Evolutionary conservation across 768 basidiomycete species (phyloP), one percentile per base, ranked within the genome.

Genomic region (Paxillus ammoniavirescens): DNA sequence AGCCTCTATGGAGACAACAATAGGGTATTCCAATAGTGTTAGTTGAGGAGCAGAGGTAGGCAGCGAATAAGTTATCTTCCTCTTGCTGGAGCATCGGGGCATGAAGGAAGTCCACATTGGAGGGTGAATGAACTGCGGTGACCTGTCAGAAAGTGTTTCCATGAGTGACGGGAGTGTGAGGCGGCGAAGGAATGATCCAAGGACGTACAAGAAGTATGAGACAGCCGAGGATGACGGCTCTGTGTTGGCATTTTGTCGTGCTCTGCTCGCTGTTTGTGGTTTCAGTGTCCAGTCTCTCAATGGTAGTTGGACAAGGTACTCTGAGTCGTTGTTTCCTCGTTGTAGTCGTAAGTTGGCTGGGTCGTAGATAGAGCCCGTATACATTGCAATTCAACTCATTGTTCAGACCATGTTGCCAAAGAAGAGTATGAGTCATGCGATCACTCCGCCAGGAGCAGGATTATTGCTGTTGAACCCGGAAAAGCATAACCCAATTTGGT

Each of bases 331-430:
- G 64, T 62, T 21, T 84, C 82, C 30, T 81, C 79, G 18, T 53
- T 59, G 58, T 74, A 81, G 30, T 81, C 80, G 60, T 80, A 82
- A 8, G 74, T 63, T 45, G 79, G 75, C 49, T 81, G 79, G 0
- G 85, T 84, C 5, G 86, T 84, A 14, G 84, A 84, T 93, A 93
- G 40, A 93, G 72, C 4, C 91, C 91, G 58, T 91, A 93, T 0
- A 90, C 91, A 61, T 93, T 93, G 65, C 91, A 93, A 61, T 93
- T 93, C 53, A 93, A 69, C 72, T 93, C 91, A 58, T 93, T 91
- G 57, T 92, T 93, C 60, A 93, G 69, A 0, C 91, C 91, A 2
- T 91, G 79, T 15, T 91, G 77, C 91, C 91, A 93, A 26, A 93
- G 79, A 7, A 91, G 91, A 0, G 91, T 93, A 58, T 91, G 90